Evolutionary conservation across 2,329 filamentous ascomycete species (phyloP).

Genomic region (Colletotrichum plurivorum): DNA sequence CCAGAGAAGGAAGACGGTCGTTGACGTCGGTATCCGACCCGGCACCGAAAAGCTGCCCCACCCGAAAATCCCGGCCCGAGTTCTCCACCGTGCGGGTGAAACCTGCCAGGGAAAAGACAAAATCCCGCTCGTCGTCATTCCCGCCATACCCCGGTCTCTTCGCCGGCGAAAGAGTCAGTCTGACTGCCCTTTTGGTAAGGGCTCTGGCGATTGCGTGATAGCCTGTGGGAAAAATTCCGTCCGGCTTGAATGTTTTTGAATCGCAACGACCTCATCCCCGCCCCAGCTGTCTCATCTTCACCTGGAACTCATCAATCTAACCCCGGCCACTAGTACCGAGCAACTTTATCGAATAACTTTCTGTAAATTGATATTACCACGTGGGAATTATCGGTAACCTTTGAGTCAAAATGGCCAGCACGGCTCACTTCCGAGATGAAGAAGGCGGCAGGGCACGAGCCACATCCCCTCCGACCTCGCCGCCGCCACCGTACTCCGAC

Average conservation of each 20-base stretch:
- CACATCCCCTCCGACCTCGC: constrained; percentile 20
- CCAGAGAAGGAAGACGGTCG: not conserved
- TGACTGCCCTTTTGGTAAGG: not conserved
- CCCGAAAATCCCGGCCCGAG: not conserved
- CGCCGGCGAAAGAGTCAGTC: constrained; percentile 1
- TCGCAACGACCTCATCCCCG: constrained; percentile 5
- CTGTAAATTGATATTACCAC: not conserved
- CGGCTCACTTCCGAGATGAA: constrained; percentile 26
- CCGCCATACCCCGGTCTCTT: constrained; percentile 15
- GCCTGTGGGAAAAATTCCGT: constrained; percentile 2
- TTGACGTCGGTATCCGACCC: constrained; percentile 6
- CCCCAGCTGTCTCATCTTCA: not conserved
- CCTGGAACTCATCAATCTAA: not conserved
- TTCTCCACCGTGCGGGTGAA: constrained; percentile 25
- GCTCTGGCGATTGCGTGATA: not conserved
- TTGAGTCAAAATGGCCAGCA: not conserved
- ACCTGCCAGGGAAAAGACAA: not conserved
- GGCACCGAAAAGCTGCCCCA: constrained; percentile 12
- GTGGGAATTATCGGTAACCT: not conserved
- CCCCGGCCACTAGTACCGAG: constrained; percentile 1
- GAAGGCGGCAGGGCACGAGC: constrained; percentile 25
- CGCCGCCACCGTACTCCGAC: constrained; percentile 15
- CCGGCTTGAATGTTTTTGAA: not conserved
- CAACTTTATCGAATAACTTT: not conserved
- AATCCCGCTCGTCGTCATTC: constrained; percentile 23